Evolutionary conservation across 345 rosid species (phyloP).

Genomic region (Fremontodendron californicum): DNA sequence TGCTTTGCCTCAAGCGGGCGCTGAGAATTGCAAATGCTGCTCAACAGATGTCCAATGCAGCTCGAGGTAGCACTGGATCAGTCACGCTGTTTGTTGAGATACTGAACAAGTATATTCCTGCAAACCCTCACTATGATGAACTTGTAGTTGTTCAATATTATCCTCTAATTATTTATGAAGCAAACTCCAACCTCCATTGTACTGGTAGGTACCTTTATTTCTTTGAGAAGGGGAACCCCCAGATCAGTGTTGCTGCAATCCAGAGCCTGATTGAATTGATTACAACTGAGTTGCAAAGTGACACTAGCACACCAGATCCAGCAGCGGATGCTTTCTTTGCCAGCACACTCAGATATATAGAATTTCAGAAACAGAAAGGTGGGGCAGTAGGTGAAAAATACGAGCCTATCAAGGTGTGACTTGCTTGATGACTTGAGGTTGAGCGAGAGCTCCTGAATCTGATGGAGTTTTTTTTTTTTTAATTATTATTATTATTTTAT

Average conservation of each 20-base stretch:
- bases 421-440: neutral
- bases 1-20: slow-evolving; percentile 88
- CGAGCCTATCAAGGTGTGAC: slow-evolving; percentile 63
- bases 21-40: slow-evolving; percentile 91
- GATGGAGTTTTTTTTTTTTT: no score
- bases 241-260: slow-evolving; percentile 61
- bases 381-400: slow-evolving; percentile 77
- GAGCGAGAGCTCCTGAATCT: no score
- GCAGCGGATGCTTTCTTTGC: slow-evolving; percentile 74
- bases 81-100: slow-evolving; percentile 80
- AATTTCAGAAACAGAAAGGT: slow-evolving; percentile 93
- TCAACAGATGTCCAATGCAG: slow-evolving; percentile 73
- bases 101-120: slow-evolving; percentile 64
- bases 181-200: neutral
- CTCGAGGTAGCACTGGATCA: slow-evolving; percentile 78
- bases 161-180: neutral
- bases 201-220: slow-evolving; percentile 71
- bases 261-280: slow-evolving; percentile 76
- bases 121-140: neutral
- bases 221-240: slow-evolving; percentile 82
- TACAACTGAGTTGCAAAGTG: slow-evolving; percentile 72
- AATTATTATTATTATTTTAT: no score
- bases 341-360: slow-evolving; percentile 63
- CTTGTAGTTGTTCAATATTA: neutral
- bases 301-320: slow-evolving; percentile 54